Evolutionary conservation across 1,139 yeast genomes (phyloP), one percentile per base, ranked within the genome.

Genomic region (Yamadazyma triangularis): DNA sequence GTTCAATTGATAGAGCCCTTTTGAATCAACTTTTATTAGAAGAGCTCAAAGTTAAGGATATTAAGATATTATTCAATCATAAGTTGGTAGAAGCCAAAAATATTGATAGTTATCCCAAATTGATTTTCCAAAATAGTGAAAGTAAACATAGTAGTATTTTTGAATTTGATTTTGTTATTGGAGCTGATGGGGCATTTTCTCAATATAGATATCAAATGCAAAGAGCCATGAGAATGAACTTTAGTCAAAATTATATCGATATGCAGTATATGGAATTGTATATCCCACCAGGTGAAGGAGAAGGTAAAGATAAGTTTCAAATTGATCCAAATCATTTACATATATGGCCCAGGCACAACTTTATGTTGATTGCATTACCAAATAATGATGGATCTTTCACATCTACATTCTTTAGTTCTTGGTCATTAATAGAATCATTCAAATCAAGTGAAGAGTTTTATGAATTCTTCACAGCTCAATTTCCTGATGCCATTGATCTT

Each of bases 271-370:
- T 88, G 47, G 96, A 88, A 53, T 65, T 87, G 34, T 73, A 73
- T 38, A 85, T 89, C 30, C 88, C 87, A 9, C 72, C 88, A 0
- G 64, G 65, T 8, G 23, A 26, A 8, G 32, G 30, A 4, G 14
- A 10, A 4, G 44, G 44, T 12, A 53, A 49, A 11, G 36, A 38
- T 4, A 34, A 34, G 23, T 81, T 76, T 45, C 55, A 62, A 13
- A 65, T 87, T 27, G 79, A 81, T 44, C 79, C 87, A 3, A 78
- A 85, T 55, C 88, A 85, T 52, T 68, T 89, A 34, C 97, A 89
- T 50, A 86, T 89, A 30, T 89, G 97, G 97, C 96, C 97, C 4
- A 69, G 96, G 29, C 77, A 79, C 36, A 68, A 83, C 35, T 84
- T 68, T 52, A 89, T 89, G 96, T 70, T 89, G 44, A 89, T 89